These are phyloP conservation scores for Candida schatavii DNA, from an alignment of 805 yeast species.

Conservation along the genomic window DNA sequence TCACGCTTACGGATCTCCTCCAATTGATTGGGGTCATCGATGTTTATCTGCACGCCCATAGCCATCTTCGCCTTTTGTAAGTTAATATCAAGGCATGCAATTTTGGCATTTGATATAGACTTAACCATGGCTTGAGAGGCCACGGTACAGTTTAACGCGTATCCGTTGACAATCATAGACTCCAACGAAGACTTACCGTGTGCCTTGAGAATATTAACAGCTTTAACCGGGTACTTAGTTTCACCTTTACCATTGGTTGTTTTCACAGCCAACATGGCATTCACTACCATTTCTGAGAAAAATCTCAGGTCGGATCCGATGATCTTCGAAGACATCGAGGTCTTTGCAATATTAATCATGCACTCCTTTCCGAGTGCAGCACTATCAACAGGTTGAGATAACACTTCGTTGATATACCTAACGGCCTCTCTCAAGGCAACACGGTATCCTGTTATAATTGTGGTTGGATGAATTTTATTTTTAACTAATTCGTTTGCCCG, in stretches of 20 bases:
- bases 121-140: conserved; percentile 97
- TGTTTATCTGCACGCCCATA: conserved; percentile 94
- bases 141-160: conserved; percentile 94
- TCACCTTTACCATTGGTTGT: conserved; percentile 89
- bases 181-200: conserved; percentile 93
- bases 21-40: conserved; percentile 95
- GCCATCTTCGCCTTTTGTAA: conserved; percentile 97
- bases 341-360: conserved; percentile 86
- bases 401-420: conserved; percentile 78
- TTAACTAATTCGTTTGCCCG: conserved; percentile 92
- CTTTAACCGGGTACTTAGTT: conserved; percentile 90
- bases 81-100: conserved; percentile 88
- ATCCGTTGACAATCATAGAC: conserved; percentile 84
- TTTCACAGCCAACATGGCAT: conserved; percentile 91
- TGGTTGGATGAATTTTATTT: conserved; percentile 95
- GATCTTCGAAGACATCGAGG: conserved; percentile 95
- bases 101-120: conserved; percentile 64
- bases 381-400: conserved; percentile 71
- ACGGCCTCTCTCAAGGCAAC: conserved; percentile 90
- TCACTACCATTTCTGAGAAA: conserved; percentile 87
- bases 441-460: conserved; percentile 94
- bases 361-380: conserved; percentile 75
- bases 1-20: conserved; percentile 91
- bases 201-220: conserved; percentile 92
- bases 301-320: conserved; percentile 93